Evolutionary conservation across 768 basidiomycete species (phyloP).

Genomic region (Holtermannia corniformis): DNA sequence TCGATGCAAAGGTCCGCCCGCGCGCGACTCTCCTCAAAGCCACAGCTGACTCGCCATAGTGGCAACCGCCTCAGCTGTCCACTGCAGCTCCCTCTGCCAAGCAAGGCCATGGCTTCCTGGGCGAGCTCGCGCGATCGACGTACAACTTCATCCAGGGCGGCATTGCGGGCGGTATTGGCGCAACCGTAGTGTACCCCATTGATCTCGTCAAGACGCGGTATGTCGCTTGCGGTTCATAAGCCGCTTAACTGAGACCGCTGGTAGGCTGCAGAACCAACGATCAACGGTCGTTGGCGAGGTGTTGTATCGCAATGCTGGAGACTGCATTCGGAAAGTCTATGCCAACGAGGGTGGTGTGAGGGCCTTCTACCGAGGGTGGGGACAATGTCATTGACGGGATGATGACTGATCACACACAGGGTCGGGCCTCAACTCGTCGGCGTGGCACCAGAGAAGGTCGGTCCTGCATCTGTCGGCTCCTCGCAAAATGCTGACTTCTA

Average conservation of each 20-base stretch:
- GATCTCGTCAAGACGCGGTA: conserved; percentile 48
- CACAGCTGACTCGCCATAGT: conserved; percentile 15
- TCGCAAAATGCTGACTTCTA: neutral
- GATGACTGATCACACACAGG: neutral
- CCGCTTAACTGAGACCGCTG: too few relatives aligned
- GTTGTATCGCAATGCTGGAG: conserved; percentile 89
- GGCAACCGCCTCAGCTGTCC: conserved; percentile 33
- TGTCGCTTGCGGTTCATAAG: conserved; percentile 54
- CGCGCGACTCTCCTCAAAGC: neutral
- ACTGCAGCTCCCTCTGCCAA: conserved; percentile 7
- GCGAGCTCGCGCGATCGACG: conserved; percentile 55
- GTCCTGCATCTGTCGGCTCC: too few relatives aligned
- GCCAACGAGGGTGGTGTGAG: conserved; percentile 83
- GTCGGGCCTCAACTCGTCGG: conserved; percentile 86
- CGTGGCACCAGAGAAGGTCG: conserved; percentile 38
- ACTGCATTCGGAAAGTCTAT: conserved; percentile 89
- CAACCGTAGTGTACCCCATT: conserved; percentile 96
- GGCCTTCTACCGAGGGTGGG: conserved; percentile 70
- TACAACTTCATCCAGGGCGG: conserved; percentile 85
- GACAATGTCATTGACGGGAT: neutral
- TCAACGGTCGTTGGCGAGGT: conserved; percentile 93
- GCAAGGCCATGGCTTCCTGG: conserved; percentile 41
- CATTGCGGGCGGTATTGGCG: conserved; percentile 85
- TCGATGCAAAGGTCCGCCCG: conserved; percentile 60
- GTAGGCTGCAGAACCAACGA: conserved; percentile 95